Conservation (phyloP, 2,329 filamentous ascomycete species). For the Aspergillus pseudonomiae region DNA sequence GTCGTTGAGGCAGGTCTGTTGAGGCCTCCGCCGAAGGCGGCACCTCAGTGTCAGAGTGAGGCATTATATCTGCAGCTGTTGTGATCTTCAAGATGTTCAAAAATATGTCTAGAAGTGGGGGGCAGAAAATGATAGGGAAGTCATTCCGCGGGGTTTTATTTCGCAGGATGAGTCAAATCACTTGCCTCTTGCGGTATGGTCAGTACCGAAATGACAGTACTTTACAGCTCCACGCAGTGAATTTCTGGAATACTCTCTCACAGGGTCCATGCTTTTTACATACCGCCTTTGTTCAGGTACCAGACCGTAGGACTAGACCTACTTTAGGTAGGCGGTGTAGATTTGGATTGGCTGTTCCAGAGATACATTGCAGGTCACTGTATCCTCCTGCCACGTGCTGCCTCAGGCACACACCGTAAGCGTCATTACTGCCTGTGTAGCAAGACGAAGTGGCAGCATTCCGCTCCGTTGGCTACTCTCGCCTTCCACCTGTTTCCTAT, state of each 20-base stretch:
- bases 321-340: not conserved
- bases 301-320: not conserved
- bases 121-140: not conserved
- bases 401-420: slow-evolving; percentile 23
- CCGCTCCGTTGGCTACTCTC: slow-evolving; percentile 6
- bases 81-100: not conserved
- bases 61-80: slow-evolving; percentile 26
- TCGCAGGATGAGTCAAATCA: slow-evolving; percentile 17
- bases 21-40: slow-evolving; percentile 17
- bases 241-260: not conserved
- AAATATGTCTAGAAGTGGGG: not conserved
- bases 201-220: slow-evolving; percentile 9
- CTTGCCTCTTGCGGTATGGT: slow-evolving; percentile 15
- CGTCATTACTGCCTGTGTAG: slow-evolving; percentile 11
- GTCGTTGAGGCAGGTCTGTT: slow-evolving; percentile 29
- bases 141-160: slow-evolving; percentile 12
- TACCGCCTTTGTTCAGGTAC: slow-evolving; percentile 1
- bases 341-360: not conserved
- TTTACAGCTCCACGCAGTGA: not conserved
- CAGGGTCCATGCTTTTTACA: not conserved
- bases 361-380: not conserved
- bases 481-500: slow-evolving; percentile 1
- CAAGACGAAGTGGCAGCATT: slow-evolving; percentile 9
- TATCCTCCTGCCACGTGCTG: slow-evolving; percentile 15
- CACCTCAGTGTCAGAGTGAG: slow-evolving; percentile 30